phyloP scores from a whole-genome alignment of 169 alveolate genomes.

The Eimeria acervulina region DNA sequence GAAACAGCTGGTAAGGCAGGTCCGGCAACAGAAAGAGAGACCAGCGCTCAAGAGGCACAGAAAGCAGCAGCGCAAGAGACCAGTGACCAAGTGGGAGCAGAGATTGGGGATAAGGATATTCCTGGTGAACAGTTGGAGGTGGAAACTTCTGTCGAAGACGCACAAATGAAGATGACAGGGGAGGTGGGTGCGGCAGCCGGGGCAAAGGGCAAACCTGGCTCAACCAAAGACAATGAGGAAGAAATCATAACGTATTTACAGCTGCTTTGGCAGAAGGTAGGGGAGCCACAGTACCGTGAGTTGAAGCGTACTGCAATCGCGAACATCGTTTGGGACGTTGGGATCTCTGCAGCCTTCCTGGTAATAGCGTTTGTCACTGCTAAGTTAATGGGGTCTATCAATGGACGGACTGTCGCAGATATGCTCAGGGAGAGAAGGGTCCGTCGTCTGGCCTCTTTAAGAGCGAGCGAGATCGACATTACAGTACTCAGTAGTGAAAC shows the following conservation, averaged over 20 bases:
- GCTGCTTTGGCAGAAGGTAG: slow-evolving; percentile 74
- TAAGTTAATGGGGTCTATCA: slow-evolving; percentile 6
- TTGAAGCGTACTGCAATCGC: slow-evolving; percentile 28
- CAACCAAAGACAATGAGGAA: background rate
- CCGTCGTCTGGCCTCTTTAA: background rate
- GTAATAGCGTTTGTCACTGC: background rate
- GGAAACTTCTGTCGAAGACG: background rate
- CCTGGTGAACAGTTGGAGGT: background rate
- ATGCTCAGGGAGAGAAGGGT: background rate
- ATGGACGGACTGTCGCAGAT: slow-evolving; percentile 50
- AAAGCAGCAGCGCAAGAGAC: background rate
- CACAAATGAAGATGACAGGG: background rate
- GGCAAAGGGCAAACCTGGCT: background rate
- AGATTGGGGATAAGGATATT: background rate
- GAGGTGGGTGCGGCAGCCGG: background rate
- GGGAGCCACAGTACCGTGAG: slow-evolving; percentile 54
- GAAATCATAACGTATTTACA: slow-evolving; percentile 32
- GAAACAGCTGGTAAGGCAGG: background rate
- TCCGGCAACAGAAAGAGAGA: background rate
- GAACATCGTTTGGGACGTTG: slow-evolving; percentile 42
- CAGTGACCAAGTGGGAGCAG: background rate
- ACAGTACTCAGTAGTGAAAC: background rate
- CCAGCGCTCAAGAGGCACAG: slow-evolving; percentile 16
- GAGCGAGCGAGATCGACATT: slow-evolving; percentile 3
- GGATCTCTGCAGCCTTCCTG: background rate